phyloP scores from a whole-genome alignment of 106 monocot genomes.

The Acanthochlamys bracteata region DNA sequence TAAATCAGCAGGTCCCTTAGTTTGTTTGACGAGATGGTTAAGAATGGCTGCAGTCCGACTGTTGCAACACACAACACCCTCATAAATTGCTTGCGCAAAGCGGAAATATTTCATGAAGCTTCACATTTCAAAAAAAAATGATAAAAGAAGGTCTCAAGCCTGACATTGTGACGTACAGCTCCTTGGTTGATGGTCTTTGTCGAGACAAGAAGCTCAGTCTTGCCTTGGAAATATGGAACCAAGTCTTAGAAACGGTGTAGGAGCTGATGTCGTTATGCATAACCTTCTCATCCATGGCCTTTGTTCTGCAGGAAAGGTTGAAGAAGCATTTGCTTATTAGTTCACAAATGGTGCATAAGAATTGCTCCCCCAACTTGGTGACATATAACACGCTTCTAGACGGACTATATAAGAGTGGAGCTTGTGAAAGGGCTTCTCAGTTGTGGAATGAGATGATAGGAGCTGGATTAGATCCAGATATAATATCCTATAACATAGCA shows the following conservation, averaged over 20 bases:
- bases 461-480: conserved; percentile 65
- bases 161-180: conserved; percentile 63
- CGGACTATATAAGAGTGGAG: conserved; percentile 48
- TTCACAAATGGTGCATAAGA: conserved; percentile 46
- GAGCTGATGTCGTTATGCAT: conserved; percentile 47
- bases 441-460: conserved; percentile 63
- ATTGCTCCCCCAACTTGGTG: conserved; percentile 54
- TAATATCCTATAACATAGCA: conserved; percentile 79
- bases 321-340: conserved; percentile 48
- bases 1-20: conserved; percentile 19
- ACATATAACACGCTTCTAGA: conserved; percentile 85
- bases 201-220: conserved; percentile 58
- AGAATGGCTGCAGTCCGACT: conserved; percentile 35
- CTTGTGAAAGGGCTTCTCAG: conserved; percentile 47
- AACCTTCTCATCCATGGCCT: conserved; percentile 87
- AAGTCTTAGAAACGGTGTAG: conserved; percentile 35
- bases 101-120: conserved; percentile 57
- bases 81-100: conserved; percentile 69
- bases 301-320: conserved; percentile 48
- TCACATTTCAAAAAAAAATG: conserved; percentile 66
- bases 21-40: conserved; percentile 40
- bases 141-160: conserved; percentile 68
- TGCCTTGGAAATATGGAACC: conserved; percentile 63
- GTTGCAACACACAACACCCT: conserved; percentile 81
- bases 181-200: conserved; percentile 76